These are phyloP conservation scores for Ascodesmis nigricans DNA, from an alignment of 495 filamentous ascomycete genomes.

Conservation along the genomic window DNA sequence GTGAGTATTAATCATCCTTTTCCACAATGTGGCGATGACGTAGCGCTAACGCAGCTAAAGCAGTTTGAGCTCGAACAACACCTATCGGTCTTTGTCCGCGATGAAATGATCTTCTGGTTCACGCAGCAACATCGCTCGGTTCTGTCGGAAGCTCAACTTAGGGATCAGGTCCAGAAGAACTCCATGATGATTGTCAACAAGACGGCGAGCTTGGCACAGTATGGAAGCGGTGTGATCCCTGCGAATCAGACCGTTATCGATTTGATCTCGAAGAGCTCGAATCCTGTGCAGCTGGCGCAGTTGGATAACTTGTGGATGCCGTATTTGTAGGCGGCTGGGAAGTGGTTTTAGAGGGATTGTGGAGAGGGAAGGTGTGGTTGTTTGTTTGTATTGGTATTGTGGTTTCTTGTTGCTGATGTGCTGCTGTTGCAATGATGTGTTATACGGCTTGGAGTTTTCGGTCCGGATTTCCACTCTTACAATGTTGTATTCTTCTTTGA, in stretches of 20 bases:
- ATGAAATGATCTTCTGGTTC: conserved; percentile 97
- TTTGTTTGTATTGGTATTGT: not conserved
- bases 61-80: conserved; percentile 69
- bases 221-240: conserved; percentile 42
- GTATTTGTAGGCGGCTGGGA: conserved; percentile 39
- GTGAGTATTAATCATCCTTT: conserved; percentile 14
- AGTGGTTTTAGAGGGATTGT: no score
- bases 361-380: not conserved
- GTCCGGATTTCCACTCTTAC: not conserved
- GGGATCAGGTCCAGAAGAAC: conserved; percentile 73
- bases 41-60: conserved; percentile 3
- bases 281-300: conserved; percentile 60
- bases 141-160: conserved; percentile 46
- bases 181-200: conserved; percentile 76
- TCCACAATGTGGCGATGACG: not conserved
- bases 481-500: no score
- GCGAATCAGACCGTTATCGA: conserved; percentile 95
- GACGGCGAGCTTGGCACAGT: conserved; percentile 54
- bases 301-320: conserved; percentile 95
- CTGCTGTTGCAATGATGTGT: not conserved
- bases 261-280: conserved; percentile 60
- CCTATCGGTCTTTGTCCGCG: conserved; percentile 77
- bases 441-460: not conserved
- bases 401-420: not conserved
- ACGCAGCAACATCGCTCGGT: conserved; percentile 52